Base-by-base conservation (phyloP, 1,284 basidiomycete genomes). In the Trametes pubescens region DNA sequence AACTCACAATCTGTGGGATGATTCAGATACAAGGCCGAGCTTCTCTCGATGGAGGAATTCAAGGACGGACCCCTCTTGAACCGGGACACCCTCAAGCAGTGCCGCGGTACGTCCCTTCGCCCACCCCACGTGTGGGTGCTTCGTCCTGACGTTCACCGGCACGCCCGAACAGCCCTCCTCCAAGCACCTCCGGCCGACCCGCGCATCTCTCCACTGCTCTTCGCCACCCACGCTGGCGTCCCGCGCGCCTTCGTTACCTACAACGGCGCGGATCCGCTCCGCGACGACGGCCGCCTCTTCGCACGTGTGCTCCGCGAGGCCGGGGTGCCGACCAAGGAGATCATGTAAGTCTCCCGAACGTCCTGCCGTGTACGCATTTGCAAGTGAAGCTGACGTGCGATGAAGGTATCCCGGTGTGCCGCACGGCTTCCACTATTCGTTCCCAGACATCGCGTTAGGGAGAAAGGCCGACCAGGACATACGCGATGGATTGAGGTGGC, bases 11-110 rank as follows among this genome's bases (percentile, higher is more conserved):
- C 13, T 18, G 10, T 35, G 29, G n/a, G 9, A 2, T 14, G 24
- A 34, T 8, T 11, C 18, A 71, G 68, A 26, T 71, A 65, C 58
- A 63, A 67, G 32, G 48, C 61, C 26, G 63, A 73, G 57, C 55
- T 72, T 4, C 67, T 61, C 26, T 74, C 71, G 9, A 59, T 69
- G 29, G 71, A 68, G 22, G 61, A 69, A 61, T 66, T 65, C 65
- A 69, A 68, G 24, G 66, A 69, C 40, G 66, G 65, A 11, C 63
- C 66, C 0, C 24, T 61, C 14, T 44, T 73, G 8, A 65, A 53
- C 43, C 37, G 29, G 2, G 51, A 53, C 10, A 43, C n/a, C 4
- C 32, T 58, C n/a, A n/a, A 37, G n/a, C 22, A 53, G 32, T 47
- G 34, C 35, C 22, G 37, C 26, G 34, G 61, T 62, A 43, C 34